Evolutionary conservation across 257 asterid genomes (phyloP), one percentile per base, ranked within the genome.

Genomic region (Ligustrum vulgare): DNA sequence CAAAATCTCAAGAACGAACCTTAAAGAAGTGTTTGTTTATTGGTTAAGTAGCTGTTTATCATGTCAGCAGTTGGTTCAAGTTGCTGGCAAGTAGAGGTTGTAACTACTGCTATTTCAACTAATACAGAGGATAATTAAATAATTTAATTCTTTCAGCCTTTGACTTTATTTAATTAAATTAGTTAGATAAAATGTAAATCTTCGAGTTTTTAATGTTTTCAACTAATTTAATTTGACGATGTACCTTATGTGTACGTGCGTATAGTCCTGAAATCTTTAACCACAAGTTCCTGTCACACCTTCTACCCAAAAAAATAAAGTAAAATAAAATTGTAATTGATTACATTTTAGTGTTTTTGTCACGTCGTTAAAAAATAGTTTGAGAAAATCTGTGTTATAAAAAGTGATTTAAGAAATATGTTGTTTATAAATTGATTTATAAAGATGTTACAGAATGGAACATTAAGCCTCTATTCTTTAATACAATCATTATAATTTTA

Each of bases 21-120:
- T 28, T 28, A 28, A 28, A 28, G 13, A 23, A 18, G 67, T n/a
- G 25, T 41, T 78, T 31, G 3, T 68, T 69, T 28, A 76, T 41
- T 77, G 36, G 74, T 23, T 75, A 33, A 74, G 78, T 28, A 49
- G 60, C 69, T 56, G 20, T 28, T 39, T 39, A 33, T 39, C 9
- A 39, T 69, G 4, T 39, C 18, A 69, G 51, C 23, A 10, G 51
- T 41, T 41, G 54, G 39, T 45, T 75, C 63, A 64, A 63, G 64
- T 54, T 72, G 75, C 62, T 70, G 78, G 36, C 64, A 72, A 66
- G 20, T 3, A 4, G 66, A 70, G 80, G 63, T 28, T 68, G 35
- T 36, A 75, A 22, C 37, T 47, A 47, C 64, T 32, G 23, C 72
- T 25, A 4, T 56, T 25, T 65, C 72, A 74, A 65, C 72, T 66